Base-by-base conservation (phyloP, 2,329 filamentous ascomycete species). In the Helotiales sp. region DNA sequence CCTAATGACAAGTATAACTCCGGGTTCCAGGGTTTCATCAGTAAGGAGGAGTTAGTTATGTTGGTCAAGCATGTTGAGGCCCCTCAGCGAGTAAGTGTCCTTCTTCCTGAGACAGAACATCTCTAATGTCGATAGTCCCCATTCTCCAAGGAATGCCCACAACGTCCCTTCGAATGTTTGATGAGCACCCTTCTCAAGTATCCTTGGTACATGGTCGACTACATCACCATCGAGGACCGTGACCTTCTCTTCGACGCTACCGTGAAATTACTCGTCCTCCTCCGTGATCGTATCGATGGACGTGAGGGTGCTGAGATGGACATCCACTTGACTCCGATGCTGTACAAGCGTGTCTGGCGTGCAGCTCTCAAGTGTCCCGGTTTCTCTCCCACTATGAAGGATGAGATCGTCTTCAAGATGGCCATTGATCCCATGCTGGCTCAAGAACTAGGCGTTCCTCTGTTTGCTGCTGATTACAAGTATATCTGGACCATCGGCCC, bases 161-260 rank as follows among this genome's bases (percentile, higher is more conserved):
- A 88, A 71, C 80, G 86, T 13, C 81, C 84, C 1, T 88, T 82
- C 55, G 86, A 89, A 73, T 85, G 79, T 67, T 75, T 88, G 66
- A 85, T 88, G 64, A 86, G 82, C 68, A 87, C 81, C 0, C 63
- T 73, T 58, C 52, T 66, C 51, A 73, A 72, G 74, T 78, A 86
- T 42, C 86, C 86, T 0, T 89, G 86, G 86, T 77, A 81, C 58
- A 76, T 78, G 69, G 76, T 83, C 1, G 71, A 81, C 2, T 64
- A 76, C 53, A 82, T 88, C 72, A 87, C 81, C 7, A 73, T 87
- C 47, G 73, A 75, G 55, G 79, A 88, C 69, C 81, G 85, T 1
- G 72, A 79, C 42, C 71, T 76, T 7, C 72, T 87, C 25, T 85
- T 79, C 65, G 73, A 78, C 10, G 74, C 81, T 0, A 79, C 81